Conservation (phyloP, 768 basidiomycete genomes). For the Kwoniella sp. region DNA sequence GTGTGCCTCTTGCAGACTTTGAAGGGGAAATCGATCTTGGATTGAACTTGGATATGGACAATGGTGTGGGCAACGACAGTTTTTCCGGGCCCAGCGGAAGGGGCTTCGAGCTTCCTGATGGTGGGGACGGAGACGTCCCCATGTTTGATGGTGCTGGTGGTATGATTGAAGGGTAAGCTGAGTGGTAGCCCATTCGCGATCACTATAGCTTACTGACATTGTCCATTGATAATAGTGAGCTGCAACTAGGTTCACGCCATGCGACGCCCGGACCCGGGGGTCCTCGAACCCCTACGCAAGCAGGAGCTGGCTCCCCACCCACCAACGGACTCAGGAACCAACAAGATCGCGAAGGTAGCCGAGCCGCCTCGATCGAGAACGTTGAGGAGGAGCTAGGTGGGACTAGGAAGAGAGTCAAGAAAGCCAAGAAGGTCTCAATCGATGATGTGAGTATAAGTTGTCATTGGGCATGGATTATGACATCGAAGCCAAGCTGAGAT, state of each 20-base stretch:
- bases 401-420: conserved; percentile 16
- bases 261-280: neutral
- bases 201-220: neutral
- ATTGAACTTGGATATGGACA: conserved; percentile 17
- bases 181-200: neutral
- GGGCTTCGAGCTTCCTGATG: conserved; percentile 17
- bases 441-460: conserved; percentile 21
- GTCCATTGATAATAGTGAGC: neutral
- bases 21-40: conserved; percentile 32
- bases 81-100: conserved; percentile 30
- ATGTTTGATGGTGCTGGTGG: neutral
- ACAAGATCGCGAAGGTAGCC: neutral
- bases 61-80: conserved; percentile 14
- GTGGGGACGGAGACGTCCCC: neutral
- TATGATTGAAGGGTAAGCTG: neutral
- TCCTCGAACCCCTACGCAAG: neutral
- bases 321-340: neutral
- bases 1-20: conserved; percentile 13
- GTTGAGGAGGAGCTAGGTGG: conserved; percentile 12
- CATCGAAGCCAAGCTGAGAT: conserved; percentile 10
- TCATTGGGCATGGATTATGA: too few species aligned
- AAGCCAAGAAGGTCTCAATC: conserved; percentile 21
- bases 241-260: neutral
- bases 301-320: neutral
- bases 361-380: conserved; percentile 3